Evolutionary conservation across 495 filamentous ascomycete species (phyloP), one percentile per base, ranked within the genome.

Genomic region (Aspergillus ostianus): DNA sequence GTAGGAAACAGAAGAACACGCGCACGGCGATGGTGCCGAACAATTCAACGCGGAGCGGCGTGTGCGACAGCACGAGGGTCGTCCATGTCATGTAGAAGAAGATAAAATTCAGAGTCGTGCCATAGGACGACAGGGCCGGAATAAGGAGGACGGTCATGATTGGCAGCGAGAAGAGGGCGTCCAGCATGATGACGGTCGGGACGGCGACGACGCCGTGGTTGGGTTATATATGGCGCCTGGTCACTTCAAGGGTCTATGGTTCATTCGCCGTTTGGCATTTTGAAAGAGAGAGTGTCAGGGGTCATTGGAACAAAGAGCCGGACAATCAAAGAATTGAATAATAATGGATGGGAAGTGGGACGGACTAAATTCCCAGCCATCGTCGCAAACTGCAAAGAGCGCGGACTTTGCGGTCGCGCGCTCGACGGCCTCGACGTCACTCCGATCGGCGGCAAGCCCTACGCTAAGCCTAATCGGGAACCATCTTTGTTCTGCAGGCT

Each of bases 1-100:
- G 93, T 0, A 90, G 41, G 1, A 90, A 75, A 74, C 84, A 96
- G 68, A 90, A 90, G 29, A 90, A 56, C 2, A 88, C 45, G n/a
- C 91, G 89, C 30, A 89, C 74, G 4, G 80, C 81, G 9, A 88
- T 63, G 2, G 86, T 89, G 32, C 85, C 89, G 30, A 88, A 69
- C 3, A 96, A 63, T 70, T 96, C 91, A 59, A 97, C 84, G 57
- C 85, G 84, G 36, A 94, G 76, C 0, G 90, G 87, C 0, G 86
- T 74, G 63, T 95, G 89, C 36, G 87, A 89, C 18, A 92, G 76
- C 3, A 94, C 84, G 10, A 97, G 81, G 0, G 91, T 93, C 8
- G 85, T 84, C 93, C 93, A 97, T 70, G 90, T 93, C 69, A 85
- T 84, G 71, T 91, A 93, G 76, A 97, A 96, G 76, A 96, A 93